phyloP scores from a whole-genome alignment of 768 basidiomycete species.

The Macrolepiota dolichaula region DNA sequence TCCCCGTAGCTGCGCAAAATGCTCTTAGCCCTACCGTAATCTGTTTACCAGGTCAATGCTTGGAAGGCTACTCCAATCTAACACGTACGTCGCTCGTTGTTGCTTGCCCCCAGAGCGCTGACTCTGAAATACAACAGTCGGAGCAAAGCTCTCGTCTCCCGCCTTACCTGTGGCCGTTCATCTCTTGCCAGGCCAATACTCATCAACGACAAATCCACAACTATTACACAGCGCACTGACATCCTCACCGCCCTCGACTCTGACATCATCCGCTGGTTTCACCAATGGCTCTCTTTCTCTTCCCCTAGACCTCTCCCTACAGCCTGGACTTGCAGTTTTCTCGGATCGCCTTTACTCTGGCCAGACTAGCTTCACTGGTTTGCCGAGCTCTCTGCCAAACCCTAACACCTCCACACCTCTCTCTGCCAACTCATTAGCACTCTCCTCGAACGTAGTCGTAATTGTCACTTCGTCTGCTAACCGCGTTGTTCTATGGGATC shows the following conservation, averaged over 20 bases:
- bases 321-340: slow-evolving; percentile 67
- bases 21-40: slow-evolving; percentile 53
- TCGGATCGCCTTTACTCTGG: slow-evolving; percentile 64
- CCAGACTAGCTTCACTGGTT: slow-evolving; percentile 51
- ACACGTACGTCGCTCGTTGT: slow-evolving; percentile 55
- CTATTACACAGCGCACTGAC: slow-evolving; percentile 66
- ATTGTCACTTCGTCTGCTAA: slow-evolving; percentile 55
- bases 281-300: slow-evolving; percentile 51
- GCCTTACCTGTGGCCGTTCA: slow-evolving; percentile 53
- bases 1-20: slow-evolving; percentile 44
- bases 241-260: slow-evolving; percentile 57
- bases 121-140: slow-evolving; percentile 43
- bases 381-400: slow-evolving; percentile 46
- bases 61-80: slow-evolving; percentile 74
- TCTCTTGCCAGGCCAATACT: slow-evolving; percentile 76
- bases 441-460: slow-evolving; percentile 68
- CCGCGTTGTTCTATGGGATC: slow-evolving; percentile 78
- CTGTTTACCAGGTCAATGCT: slow-evolving; percentile 85
- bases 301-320: slow-evolving; percentile 62
- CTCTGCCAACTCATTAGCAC: slow-evolving; percentile 54
- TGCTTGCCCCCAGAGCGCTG: slow-evolving; percentile 18
- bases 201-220: slow-evolving; percentile 66
- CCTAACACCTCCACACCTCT: slow-evolving; percentile 50
- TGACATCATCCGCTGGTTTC: slow-evolving; percentile 64
- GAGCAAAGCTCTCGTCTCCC: slow-evolving; percentile 57